phyloP scores from a whole-genome alignment of 75 land plant genomes.

The Ceratopteris richardii region DNA sequence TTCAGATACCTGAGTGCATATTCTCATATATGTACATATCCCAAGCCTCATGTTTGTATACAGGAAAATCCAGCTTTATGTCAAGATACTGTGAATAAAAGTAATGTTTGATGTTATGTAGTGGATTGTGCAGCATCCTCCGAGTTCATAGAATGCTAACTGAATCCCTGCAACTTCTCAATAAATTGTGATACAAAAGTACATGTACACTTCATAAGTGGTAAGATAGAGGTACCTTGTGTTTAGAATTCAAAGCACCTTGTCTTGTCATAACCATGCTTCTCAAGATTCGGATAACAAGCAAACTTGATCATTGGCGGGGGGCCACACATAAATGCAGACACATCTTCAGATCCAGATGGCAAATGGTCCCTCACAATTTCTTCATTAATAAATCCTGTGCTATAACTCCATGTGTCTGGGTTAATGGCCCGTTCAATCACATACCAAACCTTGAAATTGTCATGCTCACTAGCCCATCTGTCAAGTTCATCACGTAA shows the following conservation, averaged over 20 bases:
- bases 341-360: slow-evolving; percentile 18
- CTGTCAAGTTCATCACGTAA: slow-evolving; percentile 59
- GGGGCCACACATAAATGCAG: slow-evolving; percentile 82
- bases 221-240: no score
- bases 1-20: no score
- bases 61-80: no score
- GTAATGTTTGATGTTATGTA: no score
- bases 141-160: no score
- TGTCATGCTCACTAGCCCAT: slow-evolving; percentile 36
- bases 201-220: no score
- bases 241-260: not conserved
- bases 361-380: slow-evolving; percentile 65
- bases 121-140: no score
- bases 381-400: slow-evolving; percentile 46
- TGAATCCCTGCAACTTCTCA: no score
- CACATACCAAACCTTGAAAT: slow-evolving; percentile 84
- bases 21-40: no score
- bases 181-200: no score
- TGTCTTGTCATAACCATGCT: slow-evolving; percentile 16
- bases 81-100: no score
- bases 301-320: slow-evolving; percentile 70
- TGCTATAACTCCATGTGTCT: slow-evolving; percentile 61
- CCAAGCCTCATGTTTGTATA: no score
- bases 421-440: slow-evolving; percentile 20
- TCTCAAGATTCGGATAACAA: slow-evolving; percentile 66